These are phyloP conservation scores for Zygoascus hellenicus DNA, from an alignment of 1,139 yeast species.

Conservation along the genomic window DNA sequence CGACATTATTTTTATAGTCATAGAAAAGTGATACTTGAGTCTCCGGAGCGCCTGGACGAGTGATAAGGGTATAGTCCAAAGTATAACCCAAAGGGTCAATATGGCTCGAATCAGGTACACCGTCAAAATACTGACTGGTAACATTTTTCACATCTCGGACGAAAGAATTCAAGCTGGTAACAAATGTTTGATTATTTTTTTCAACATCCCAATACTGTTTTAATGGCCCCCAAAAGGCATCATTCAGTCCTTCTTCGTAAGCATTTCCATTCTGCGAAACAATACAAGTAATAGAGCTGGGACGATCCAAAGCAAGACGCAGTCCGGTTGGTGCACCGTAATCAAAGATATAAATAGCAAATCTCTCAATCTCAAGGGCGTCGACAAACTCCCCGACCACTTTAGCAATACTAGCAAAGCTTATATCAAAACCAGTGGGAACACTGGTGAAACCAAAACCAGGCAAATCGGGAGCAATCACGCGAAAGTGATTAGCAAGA, in stretches of 20 bases:
- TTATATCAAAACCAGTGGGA: constrained; percentile 29
- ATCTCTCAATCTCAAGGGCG: constrained; percentile 29
- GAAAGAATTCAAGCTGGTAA: constrained; percentile 21
- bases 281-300: constrained; percentile 32
- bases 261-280: constrained; percentile 44
- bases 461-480: constrained; percentile 45
- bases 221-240: constrained; percentile 38
- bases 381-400: constrained; percentile 34
- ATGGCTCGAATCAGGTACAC: constrained; percentile 28
- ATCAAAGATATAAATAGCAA: constrained; percentile 39
- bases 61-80: constrained; percentile 32
- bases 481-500: constrained; percentile 35
- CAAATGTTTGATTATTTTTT: constrained; percentile 15
- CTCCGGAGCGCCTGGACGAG: constrained; percentile 28
- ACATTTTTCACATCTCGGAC: constrained; percentile 24
- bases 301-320: constrained; percentile 35
- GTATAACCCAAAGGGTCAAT: constrained; percentile 36
- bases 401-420: constrained; percentile 35
- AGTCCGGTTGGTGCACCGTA: constrained; percentile 43
- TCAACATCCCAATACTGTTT: constrained; percentile 32
- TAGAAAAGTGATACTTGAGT: constrained; percentile 36
- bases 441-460: constrained; percentile 39
- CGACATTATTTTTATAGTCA: constrained; percentile 37
- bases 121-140: constrained; percentile 32
- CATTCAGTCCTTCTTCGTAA: constrained; percentile 38